Percentiles rank a stretch among this genome's conserved stretches.
phyloP scores from a whole-genome alignment of 805 yeast species.

The Dipodascopsis uninucleata region DNA sequence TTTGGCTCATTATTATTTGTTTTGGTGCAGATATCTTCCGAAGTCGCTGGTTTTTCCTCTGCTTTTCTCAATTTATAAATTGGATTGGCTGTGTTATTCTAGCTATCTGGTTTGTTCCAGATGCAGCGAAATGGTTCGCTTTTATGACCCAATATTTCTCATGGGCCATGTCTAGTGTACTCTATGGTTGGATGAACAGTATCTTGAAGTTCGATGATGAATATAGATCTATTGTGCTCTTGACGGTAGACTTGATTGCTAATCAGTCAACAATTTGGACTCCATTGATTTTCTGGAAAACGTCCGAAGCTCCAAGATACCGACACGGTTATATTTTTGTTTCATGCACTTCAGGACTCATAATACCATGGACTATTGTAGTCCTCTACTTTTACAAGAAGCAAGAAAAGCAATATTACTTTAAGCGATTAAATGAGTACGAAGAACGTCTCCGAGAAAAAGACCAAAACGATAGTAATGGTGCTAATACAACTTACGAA shows the following conservation, averaged over 20 bases:
- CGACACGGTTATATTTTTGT: slow-evolving; percentile 30
- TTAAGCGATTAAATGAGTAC: no score
- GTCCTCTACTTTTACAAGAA: slow-evolving; percentile 52
- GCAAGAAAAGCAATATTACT: no score
- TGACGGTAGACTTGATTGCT: slow-evolving; percentile 50
- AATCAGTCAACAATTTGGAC: slow-evolving; percentile 54
- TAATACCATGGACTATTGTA: slow-evolving; percentile 24
- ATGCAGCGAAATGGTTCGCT: slow-evolving; percentile 57
- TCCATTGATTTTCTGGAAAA: slow-evolving; percentile 43
- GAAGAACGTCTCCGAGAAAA: no score
- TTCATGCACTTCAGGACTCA: slow-evolving; percentile 24
- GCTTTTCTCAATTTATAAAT: slow-evolving; percentile 50
- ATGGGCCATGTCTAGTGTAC: slow-evolving; percentile 57
- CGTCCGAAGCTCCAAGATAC: slow-evolving; percentile 31
- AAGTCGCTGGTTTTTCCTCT: slow-evolving; percentile 52
- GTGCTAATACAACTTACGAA: no score
- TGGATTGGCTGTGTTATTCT: slow-evolving; percentile 50
- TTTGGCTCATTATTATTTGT: slow-evolving; percentile 33
- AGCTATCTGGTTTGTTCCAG: slow-evolving; percentile 53
- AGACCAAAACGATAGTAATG: no score
- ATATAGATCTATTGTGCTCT: slow-evolving; percentile 49
- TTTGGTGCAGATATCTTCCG: slow-evolving; percentile 46
- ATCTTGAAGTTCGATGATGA: slow-evolving; percentile 53
- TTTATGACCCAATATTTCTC: slow-evolving; percentile 53
- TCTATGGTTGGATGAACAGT: slow-evolving; percentile 58